Base-by-base conservation (phyloP, 176 grass and related monocot species). In the Lolium rigidum region DNA sequence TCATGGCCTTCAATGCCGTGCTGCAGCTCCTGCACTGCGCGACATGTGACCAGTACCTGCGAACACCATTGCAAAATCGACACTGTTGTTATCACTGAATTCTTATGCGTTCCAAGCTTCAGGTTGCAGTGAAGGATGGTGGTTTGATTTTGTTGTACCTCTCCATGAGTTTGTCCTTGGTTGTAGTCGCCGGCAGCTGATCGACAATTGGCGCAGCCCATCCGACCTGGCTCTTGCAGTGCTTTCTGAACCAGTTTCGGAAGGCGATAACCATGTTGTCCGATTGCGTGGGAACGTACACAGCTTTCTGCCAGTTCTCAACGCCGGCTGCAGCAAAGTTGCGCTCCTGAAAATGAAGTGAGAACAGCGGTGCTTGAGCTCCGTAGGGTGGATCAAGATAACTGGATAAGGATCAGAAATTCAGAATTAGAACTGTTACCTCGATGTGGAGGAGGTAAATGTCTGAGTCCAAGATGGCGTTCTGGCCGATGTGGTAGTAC, bases 21-120 rank as follows among this genome's bases (percentile, higher is more conserved):
- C 70, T 88, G 79, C 96, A 98, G 88, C 96, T 92, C 4, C 74
- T 94, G 86, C 96, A 98, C 79, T 94, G 93, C 35, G 44, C 84
- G 18, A 95, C 96, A 48, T 98, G 96, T 1, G 96, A 95, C 96
- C 93, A 95, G 69, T 98, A 98, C 88, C 96, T 98, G 86, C 17
- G 1, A 4, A 31, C 9, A 10, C 13, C 64, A 74, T 64, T 38
- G 18, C 25, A 56, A 20, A 20, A 56, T 7, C 4, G 2, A 55
- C 5, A 6, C 52, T 6, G 16, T 55, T 55, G 5, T 18, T 55
- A 55, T 55, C 2, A 35, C 63, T 10, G 26, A 63, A 22, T 64
- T 20, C 11, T 51, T 47, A 66, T 2, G 0, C 6, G 1, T 58
- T 64, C 9, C 9, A 76, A 26, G 51, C 58, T 49, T 24, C 50